Conservation (phyloP, 306 rosid genomes). For the Begonia masoniana region DNA sequence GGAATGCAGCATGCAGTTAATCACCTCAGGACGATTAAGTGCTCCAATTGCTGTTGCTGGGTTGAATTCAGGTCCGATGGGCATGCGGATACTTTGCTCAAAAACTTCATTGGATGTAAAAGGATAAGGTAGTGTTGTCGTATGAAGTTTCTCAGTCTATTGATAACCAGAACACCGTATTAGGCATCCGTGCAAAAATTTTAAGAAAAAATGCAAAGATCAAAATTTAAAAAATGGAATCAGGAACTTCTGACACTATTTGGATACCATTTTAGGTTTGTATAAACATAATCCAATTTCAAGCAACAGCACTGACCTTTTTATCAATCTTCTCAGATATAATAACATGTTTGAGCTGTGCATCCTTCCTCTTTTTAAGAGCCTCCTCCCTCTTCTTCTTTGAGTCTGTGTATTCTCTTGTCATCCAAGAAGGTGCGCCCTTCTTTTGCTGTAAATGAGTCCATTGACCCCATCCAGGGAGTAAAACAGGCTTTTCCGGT, state of each 20-base stretch:
- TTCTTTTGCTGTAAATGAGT: slow-evolving; percentile 65
- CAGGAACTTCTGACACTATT: neutral
- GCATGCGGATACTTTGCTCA: slow-evolving; percentile 76
- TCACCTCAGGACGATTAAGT: slow-evolving; percentile 85
- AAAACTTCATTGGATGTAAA: slow-evolving; percentile 63
- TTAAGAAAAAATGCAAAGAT: neutral
- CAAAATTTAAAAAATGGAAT: neutral
- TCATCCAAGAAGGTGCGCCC: slow-evolving; percentile 79
- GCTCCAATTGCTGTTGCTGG: slow-evolving; percentile 54
- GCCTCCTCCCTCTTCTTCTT: slow-evolving; percentile 63
- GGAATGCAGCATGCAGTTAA: slow-evolving; percentile 13
- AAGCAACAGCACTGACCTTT: slow-evolving; percentile 36
- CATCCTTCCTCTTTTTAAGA: slow-evolving; percentile 71
- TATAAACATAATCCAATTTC: neutral
- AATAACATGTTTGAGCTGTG: slow-evolving; percentile 62
- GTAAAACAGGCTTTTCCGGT: slow-evolving; percentile 67
- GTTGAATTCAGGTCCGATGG: slow-evolving; percentile 91
- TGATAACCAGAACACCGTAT: slow-evolving; percentile 14
- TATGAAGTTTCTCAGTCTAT: slow-evolving; percentile 86
- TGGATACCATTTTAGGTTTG: neutral
- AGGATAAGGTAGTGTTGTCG: slow-evolving; percentile 63
- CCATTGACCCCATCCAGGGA: slow-evolving; percentile 99
- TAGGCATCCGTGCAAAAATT: neutral
- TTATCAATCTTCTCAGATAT: slow-evolving; percentile 73
- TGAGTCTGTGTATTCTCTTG: slow-evolving; percentile 58